Evolutionary conservation across 768 basidiomycete genomes (phyloP).

Genomic region (Hemileccinum rubropunctum): DNA sequence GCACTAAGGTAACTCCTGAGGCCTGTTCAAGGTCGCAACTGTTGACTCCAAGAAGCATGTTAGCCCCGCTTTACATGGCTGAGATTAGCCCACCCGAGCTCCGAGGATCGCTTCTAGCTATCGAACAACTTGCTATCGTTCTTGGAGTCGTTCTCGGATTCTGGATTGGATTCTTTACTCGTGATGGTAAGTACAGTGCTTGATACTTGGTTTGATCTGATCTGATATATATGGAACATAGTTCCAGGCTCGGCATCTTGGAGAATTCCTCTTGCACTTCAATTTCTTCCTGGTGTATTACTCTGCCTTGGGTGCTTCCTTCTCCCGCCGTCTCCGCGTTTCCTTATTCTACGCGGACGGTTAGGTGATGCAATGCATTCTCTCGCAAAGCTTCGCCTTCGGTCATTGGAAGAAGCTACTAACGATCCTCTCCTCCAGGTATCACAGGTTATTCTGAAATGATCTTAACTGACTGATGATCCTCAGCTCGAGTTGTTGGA

Average conservation of each 20-base stretch:
- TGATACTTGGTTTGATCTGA: background rate
- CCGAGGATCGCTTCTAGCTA: constrained; percentile 72
- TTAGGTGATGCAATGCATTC: constrained; percentile 56
- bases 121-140: constrained; percentile 82
- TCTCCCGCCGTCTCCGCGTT: constrained; percentile 49
- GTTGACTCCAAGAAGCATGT: constrained; percentile 48
- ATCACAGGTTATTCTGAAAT: background rate
- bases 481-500: constrained; percentile 68
- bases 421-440: constrained; percentile 54
- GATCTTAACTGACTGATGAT: background rate
- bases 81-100: constrained; percentile 83
- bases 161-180: constrained; percentile 77
- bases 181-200: constrained; percentile 44
- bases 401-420: constrained; percentile 43
- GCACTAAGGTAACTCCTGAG: constrained; percentile 51
- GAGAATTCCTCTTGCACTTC: constrained; percentile 74
- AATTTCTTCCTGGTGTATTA: constrained; percentile 65
- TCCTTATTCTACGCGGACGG: constrained; percentile 47
- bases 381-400: constrained; percentile 51
- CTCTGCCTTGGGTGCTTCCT: constrained; percentile 58
- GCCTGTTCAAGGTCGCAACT: constrained; percentile 2
- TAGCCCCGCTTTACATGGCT: constrained; percentile 80
- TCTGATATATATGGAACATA: constrained; percentile 20
- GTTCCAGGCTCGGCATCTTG: constrained; percentile 67
- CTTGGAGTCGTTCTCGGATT: constrained; percentile 80